Conservation (phyloP, 2,329 filamentous ascomycete species). For the Calonectria pseudoreteaudii region DNA sequence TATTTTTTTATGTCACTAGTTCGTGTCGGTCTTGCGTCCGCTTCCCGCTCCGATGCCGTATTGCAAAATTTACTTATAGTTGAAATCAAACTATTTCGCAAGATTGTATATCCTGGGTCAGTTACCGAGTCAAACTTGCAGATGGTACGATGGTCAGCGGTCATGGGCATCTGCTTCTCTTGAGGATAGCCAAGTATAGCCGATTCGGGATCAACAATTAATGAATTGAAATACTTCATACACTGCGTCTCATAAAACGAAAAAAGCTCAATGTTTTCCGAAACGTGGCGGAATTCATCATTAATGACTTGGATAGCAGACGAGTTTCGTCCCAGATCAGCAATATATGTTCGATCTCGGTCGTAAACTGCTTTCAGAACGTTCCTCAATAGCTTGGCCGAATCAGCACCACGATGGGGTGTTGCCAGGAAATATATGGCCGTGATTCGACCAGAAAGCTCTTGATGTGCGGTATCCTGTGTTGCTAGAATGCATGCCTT, state of each 20-base stretch:
- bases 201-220: constrained; percentile 54
- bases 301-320: constrained; percentile 53
- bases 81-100: constrained; percentile 45
- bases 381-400: constrained; percentile 49
- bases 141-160: constrained; percentile 55
- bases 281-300: constrained; percentile 56
- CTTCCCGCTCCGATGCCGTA: background rate
- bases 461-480: constrained; percentile 44
- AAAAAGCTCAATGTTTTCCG: constrained; percentile 49
- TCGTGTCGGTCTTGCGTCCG: constrained; percentile 1
- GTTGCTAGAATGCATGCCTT: constrained; percentile 49
- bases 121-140: constrained; percentile 53
- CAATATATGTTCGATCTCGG: constrained; percentile 49
- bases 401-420: constrained; percentile 55
- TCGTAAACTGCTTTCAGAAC: constrained; percentile 48
- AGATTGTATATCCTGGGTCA: constrained; percentile 52
- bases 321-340: constrained; percentile 52
- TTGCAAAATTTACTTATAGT: constrained; percentile 27
- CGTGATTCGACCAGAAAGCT: constrained; percentile 43
- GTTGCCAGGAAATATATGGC: constrained; percentile 55
- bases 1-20: constrained; percentile 25
- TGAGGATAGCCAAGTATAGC: constrained; percentile 55
- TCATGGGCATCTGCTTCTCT: constrained; percentile 52
- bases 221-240: constrained; percentile 25
- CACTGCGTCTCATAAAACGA: constrained; percentile 60